These are phyloP conservation scores for Crithidia acanthocephali DNA, from an alignment of 208 protist genomes.

Conservation along the genomic window DNA sequence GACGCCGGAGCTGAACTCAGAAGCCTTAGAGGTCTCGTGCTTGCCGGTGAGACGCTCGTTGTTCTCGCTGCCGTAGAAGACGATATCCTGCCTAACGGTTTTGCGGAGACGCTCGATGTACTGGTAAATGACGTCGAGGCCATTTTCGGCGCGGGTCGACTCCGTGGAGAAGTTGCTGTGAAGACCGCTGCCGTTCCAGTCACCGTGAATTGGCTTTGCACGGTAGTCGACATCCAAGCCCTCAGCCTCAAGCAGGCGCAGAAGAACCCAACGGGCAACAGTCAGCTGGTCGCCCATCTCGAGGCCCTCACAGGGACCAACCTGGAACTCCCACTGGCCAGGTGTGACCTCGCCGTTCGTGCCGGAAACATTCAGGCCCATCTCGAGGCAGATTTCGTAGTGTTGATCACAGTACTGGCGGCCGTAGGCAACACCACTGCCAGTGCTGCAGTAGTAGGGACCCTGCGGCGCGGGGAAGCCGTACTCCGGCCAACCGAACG, in stretches of 20 bases:
- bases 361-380: constrained; percentile 90
- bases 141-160: constrained; percentile 79
- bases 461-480: constrained; percentile 96
- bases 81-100: constrained; percentile 81
- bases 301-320: constrained; percentile 91
- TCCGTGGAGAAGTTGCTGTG: constrained; percentile 98
- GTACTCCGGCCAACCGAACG: constrained; percentile 85
- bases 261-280: constrained; percentile 93
- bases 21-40: constrained; percentile 85
- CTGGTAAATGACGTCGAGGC: constrained; percentile 74
- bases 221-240: constrained; percentile 83
- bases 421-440: constrained; percentile 78
- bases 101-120: constrained; percentile 77
- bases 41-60: constrained; percentile 85
- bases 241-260: constrained; percentile 75
- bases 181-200: constrained; percentile 98
- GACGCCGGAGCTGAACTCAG: constrained; percentile 79
- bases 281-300: constrained; percentile 96
- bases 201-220: constrained; percentile 95
- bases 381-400: constrained; percentile 83
- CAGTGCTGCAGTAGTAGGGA: constrained; percentile 97
- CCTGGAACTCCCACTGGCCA: constrained; percentile 98
- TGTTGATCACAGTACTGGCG: constrained; percentile 85
- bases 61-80: constrained; percentile 90
- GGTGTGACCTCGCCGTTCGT: constrained; percentile 97